Percentiles rank a stretch among this genome's conserved stretches.
Conservation (phyloP, 371 early-diverging fungal genomes). For the Mucor racemosus region DNA sequence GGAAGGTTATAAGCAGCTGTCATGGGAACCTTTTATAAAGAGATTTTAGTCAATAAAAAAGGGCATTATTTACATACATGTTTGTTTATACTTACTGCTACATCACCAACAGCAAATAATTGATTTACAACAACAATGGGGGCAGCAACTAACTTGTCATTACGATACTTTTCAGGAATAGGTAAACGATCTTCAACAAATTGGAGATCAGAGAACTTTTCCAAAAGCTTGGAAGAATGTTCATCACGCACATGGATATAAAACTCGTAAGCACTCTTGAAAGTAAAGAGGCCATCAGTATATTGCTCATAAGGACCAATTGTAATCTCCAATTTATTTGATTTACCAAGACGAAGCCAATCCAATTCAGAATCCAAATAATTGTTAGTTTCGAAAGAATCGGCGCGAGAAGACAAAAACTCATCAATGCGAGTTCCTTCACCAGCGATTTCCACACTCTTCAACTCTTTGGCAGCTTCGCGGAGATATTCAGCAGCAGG, state of each 20-base stretch:
- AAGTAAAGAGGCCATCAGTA: constrained; percentile 70
- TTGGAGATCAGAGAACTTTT: constrained; percentile 74
- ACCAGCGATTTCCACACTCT: constrained; percentile 22
- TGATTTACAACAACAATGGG: constrained; percentile 85
- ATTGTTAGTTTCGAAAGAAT: constrained; percentile 66
- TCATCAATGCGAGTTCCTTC: constrained; percentile 53
- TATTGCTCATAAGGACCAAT: constrained; percentile 84
- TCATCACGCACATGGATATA: constrained; percentile 81
- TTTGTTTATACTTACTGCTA: constrained; percentile 65
- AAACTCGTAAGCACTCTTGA: constrained; percentile 75
- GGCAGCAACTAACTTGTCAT: constrained; percentile 68
- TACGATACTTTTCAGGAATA: constrained; percentile 74
- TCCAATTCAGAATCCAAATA: constrained; percentile 75
- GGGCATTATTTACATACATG: not conserved
- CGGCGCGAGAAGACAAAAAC: constrained; percentile 67
- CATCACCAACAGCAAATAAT: constrained; percentile 76
- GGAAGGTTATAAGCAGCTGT: constrained; percentile 87
- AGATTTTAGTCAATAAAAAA: not conserved
- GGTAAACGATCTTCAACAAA: constrained; percentile 76
- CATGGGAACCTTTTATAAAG: constrained; percentile 43
- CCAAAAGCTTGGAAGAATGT: constrained; percentile 61
- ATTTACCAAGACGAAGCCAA: constrained; percentile 73
- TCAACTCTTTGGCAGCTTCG: constrained; percentile 67
- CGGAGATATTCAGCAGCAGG: constrained; percentile 64
- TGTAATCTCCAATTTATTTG: constrained; percentile 68